Evolutionary conservation across 106 monocot species (phyloP), one percentile per base, ranked within the genome.

Genomic region (Dendrobium nobile): DNA sequence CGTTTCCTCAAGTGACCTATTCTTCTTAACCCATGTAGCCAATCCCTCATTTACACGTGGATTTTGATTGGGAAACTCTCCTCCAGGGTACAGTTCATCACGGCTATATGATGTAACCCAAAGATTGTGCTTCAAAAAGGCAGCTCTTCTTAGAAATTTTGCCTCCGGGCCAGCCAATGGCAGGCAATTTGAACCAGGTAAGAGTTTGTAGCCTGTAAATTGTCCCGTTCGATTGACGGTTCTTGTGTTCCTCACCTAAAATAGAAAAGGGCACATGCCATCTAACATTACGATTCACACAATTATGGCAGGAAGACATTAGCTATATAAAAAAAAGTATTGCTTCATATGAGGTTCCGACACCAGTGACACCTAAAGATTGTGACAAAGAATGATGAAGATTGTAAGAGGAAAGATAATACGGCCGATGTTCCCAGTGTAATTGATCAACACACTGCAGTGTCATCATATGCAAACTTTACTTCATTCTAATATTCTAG

Each of bases 21-120:
- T 88, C 82, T 93, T 91, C 88, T 88, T 86, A 59, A 95, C 89
- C 95, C 95, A 95, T 77, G 91, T 93, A 77, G 95, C 86, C 56
- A 95, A 72, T 41, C 95, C 95, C 82, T 95, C 95, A 77, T 95
- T 86, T 3, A 93, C 17, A n/a, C 95, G 93, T 59, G 95, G 95
- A 82, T 95, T 95, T 84, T 95, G 95, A 80, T 95, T 95, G 48
- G 95, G 95, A 81, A 95, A 95, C 73, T 95, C 95, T 9, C 95
- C 95, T 54, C 95, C 95, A 77, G 95, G 95, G 78, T 84, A 93
- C 93, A 89, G 88, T 77, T 95, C 95, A 81, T 91, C 87, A 54
- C 82, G 84, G 22, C 87, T 95, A 82, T 95, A 95, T 55, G 86
- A 83, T 77, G 95, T 95, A 51, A 95, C 95, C 95, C 95, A 95